Base-by-base conservation (phyloP, 805 yeast genomes). In the Diddensiella transvaalensis region DNA sequence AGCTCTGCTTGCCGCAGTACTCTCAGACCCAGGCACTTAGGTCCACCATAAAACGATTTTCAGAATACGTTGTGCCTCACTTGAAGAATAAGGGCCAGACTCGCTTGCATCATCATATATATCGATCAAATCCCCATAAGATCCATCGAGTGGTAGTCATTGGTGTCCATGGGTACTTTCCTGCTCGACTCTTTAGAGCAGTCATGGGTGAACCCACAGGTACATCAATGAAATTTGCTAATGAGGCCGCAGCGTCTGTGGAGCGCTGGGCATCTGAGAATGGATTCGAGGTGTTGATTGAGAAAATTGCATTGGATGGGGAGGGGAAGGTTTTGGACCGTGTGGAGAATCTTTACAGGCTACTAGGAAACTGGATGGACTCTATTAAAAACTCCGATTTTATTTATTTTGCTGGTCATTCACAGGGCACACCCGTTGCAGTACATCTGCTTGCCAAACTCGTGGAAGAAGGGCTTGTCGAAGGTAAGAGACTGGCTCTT, bases 81-180 rank as follows among this genome's bases (percentile, higher is more conserved):
- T 49, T 51, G 41, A 40, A 29, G 24, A 47, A 49, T 13, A 36
- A 44, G 1, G 17, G 40, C 8, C 43, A 50, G 33, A 48, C 53
- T n/a, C 56, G 48, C 32, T 26, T 48, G 6, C 50, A 51, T 35
- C 51, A 53, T 65, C 71, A 46, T 48, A 61, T 60, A 54, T 64
- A 49, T 37, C 53, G 64, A 5, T 44, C 56, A 4, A 38, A 53
- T 1, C 63, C 65, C 1, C 40, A 49, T 1, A 46, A 42, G 4
- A 50, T 79, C 32, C 77, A 78, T 49, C 79, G 81, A 53, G 86
- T 86, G 0, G 75, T 91, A 24, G 84, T 93, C 30, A 80, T 91
- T 50, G 99, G 99, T 0, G 90, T 91, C 1, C 99, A 91, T 68
- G 99, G 99, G 0, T 91, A 90, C 61, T 91, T 93, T 70, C 99